These are phyloP conservation scores for Coemansia sp. DNA, from an alignment of 192 early-diverging fungal species.

Conservation along the genomic window DNA sequence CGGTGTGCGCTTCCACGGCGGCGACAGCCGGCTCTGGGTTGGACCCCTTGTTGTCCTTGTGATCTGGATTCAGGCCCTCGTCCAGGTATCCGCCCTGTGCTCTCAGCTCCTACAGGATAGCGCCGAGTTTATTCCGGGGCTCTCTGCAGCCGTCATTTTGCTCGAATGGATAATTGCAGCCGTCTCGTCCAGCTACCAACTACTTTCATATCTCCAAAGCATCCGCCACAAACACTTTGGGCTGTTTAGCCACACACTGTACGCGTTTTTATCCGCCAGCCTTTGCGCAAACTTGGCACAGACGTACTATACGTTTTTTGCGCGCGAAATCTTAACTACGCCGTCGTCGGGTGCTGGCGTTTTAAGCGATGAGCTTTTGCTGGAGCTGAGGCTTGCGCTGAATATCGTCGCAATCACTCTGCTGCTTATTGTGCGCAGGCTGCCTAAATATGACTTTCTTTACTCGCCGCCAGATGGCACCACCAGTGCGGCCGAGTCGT, in stretches of 20 bases:
- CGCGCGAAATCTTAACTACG: conserved; percentile 7
- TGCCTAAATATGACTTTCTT: conserved; percentile 7
- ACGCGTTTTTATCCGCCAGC: conserved; percentile 14
- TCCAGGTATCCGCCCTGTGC: neutral
- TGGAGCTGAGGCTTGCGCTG: neutral
- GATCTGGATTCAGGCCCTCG: neutral
- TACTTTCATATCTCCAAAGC: neutral
- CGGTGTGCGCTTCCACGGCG: neutral
- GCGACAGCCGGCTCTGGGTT: conserved; percentile 36
- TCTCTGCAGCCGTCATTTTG: neutral
- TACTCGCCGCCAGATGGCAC: neutral
- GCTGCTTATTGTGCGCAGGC: conserved; percentile 22
- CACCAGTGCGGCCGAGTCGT: neutral
- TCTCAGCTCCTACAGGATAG: neutral
- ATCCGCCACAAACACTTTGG: conserved; percentile 12
- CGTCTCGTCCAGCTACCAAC: neutral
- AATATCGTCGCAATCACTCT: neutral
- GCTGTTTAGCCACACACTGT: conserved; percentile 18
- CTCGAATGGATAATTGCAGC: neutral
- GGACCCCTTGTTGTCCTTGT: conserved; percentile 17
- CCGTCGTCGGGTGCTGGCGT: conserved; percentile 8
- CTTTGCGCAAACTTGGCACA: conserved; percentile 8
- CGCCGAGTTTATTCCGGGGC: neutral
- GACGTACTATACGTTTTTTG: conserved; percentile 23
- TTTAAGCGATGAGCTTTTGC: neutral